A percentile compares a stretch with the other conserved stretches of the same genome.
These are phyloP conservation scores for Schizophyllum amplum DNA, from an alignment of 1,284 basidiomycete genomes.

Conservation along the genomic window DNA sequence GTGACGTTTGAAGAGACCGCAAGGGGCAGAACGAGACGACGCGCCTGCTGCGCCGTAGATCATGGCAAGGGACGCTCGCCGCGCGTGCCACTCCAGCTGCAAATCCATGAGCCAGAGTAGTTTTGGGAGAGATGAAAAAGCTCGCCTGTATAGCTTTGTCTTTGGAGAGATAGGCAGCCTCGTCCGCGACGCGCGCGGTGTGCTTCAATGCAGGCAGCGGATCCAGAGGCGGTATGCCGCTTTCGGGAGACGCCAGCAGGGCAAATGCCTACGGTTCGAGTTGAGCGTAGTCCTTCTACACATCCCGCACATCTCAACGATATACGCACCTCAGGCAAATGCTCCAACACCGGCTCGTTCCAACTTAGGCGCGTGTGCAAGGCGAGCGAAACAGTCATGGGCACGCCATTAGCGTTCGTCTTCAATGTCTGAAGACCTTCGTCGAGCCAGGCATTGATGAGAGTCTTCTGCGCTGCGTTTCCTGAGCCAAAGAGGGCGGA, in stretches of 20 bases:
- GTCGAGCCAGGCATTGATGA: slow-evolving; percentile 66
- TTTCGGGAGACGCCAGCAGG: slow-evolving; percentile 41
- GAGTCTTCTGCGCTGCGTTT: slow-evolving; percentile 48
- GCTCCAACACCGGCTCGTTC: slow-evolving; percentile 54
- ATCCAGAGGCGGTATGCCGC: slow-evolving; percentile 40
- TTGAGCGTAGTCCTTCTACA: not conserved
- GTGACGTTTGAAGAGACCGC: not conserved
- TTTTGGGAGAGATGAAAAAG: slow-evolving; percentile 2
- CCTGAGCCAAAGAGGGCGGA: slow-evolving; percentile 67
- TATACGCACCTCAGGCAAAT: slow-evolving; percentile 54
- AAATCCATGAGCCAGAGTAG: slow-evolving; percentile 4
- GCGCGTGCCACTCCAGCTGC: slow-evolving; percentile 62
- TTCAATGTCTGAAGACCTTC: slow-evolving; percentile 46
- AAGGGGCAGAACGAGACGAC: not conserved
- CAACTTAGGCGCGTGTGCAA: slow-evolving; percentile 45
- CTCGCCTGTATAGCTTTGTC: slow-evolving; percentile 49
- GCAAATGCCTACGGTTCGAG: slow-evolving; percentile 46
- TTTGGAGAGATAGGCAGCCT: slow-evolving; percentile 49
- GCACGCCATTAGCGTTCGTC: slow-evolving; percentile 9
- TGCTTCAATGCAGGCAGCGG: slow-evolving; percentile 51
- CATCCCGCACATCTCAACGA: not conserved
- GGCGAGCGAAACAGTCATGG: slow-evolving; percentile 33
- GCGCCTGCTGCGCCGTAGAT: slow-evolving; percentile 59
- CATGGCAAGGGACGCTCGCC: slow-evolving; percentile 49
- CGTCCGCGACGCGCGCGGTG: slow-evolving; percentile 51